Evolutionary conservation across 805 yeast species (phyloP).

Genomic region (Alloascoidea hylecoeti): DNA sequence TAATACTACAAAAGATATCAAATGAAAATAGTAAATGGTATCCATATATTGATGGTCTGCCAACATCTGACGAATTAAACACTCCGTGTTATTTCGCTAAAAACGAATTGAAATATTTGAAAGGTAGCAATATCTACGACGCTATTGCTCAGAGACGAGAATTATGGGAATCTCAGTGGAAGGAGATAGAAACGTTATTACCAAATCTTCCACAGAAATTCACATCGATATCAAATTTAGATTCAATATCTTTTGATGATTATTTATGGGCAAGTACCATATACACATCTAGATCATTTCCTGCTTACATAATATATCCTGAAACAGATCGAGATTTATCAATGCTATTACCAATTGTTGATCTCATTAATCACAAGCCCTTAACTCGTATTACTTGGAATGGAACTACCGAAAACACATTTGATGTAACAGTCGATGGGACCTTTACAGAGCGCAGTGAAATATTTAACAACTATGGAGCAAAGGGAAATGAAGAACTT

Average conservation of each 20-base stretch:
- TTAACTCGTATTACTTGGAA: slow-evolving; percentile 53
- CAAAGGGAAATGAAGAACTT: slow-evolving; percentile 75
- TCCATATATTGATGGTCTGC: slow-evolving; percentile 36
- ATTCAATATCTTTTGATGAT: slow-evolving; percentile 15
- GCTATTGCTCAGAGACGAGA: slow-evolving; percentile 32
- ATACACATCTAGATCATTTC: slow-evolving; percentile 70
- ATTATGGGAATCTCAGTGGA: slow-evolving; percentile 49
- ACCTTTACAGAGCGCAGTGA: slow-evolving; percentile 25
- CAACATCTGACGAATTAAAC: slow-evolving; percentile 28
- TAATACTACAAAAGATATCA: slow-evolving; percentile 7
- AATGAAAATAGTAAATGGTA: slow-evolving; percentile 15
- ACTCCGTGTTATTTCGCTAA: slow-evolving; percentile 57
- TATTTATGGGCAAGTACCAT: slow-evolving; percentile 68
- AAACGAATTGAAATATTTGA: slow-evolving; percentile 32
- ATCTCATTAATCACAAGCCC: slow-evolving; percentile 63
- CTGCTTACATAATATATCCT: slow-evolving; percentile 36
- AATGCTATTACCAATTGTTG: slow-evolving; percentile 67
- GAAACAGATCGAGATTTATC: slow-evolving; percentile 27
- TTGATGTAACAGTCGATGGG: slow-evolving; percentile 28
- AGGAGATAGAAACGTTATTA: slow-evolving; percentile 7
- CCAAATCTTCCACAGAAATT: slow-evolving; percentile 12
- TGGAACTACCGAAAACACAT: slow-evolving; percentile 12
- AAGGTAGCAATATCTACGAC: slow-evolving; percentile 59
- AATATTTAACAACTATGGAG: slow-evolving; percentile 73
- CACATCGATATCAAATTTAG: too few relatives aligned